Evolutionary conservation across 805 yeast genomes (phyloP), one percentile per base, ranked within the genome.

Genomic region (Metschnikowia gruessii): DNA sequence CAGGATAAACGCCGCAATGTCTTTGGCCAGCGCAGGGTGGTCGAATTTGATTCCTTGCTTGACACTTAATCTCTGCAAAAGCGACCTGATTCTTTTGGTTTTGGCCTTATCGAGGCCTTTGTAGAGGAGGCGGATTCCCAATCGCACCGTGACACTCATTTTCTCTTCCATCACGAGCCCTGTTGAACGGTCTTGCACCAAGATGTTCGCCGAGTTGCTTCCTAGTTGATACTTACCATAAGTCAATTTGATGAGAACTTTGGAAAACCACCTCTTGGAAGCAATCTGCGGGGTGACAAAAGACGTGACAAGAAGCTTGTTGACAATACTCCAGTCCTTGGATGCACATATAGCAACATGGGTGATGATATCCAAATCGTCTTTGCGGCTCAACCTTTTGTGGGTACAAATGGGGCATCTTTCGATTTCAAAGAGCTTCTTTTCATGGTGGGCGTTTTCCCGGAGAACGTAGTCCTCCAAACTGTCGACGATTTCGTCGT

Each of bases 111-210:
- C 78, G 50, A 84, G 77, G 1, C 95, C 92, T 56, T 83, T 81
- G 65, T 92, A 92, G 2, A 92, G 69, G 37, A 92, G 66, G 37
- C 97, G 66, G 43, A 92, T 92, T 0, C 98, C 99, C 31, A 94
- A 61, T 40, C 97, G 74, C 10, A 94, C 94, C 57, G 87, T 87
- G 1, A 87, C 80, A 48, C 91, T 83, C 87, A 94, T 92, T 58
- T 89, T 89, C 58, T 92, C 99, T 62, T 92, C 98, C 59, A 86
- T 65, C n/a, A 92, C 81, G 38, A 87, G 77, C 0, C 99, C 99
- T 0, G 97, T 84, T 15, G 77, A 72, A 50, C 99, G 74, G 62
- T 94, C 97, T 63, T 94, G 98, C 2, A 92, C 97, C 41, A 94
- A 70, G 26, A 94, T 92, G 60, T 92, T 92, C 9, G 97, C 99